These are phyloP conservation scores for Paecilomyces dactylethromorphus DNA, from an alignment of 2,329 filamentous ascomycete genomes.

Conservation along the genomic window DNA sequence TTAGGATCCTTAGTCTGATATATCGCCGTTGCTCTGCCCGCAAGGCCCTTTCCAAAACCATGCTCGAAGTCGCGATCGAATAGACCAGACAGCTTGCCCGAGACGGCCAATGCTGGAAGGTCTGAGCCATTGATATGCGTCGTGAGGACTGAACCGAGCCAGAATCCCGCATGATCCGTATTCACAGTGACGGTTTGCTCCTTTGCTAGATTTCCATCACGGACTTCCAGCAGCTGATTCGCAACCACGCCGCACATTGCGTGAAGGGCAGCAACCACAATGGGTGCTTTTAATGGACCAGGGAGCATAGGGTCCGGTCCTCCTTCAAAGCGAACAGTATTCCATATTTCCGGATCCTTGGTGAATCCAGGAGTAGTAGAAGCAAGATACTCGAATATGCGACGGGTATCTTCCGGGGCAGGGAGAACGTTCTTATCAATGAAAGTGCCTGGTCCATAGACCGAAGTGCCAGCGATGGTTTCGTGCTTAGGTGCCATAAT, in stretches of 20 bases:
- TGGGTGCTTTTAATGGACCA: neutral
- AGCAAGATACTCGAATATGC: neutral
- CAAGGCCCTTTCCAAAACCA: neutral
- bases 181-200: neutral
- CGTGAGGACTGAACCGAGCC: neutral
- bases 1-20: neutral
- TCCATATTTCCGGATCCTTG: neutral
- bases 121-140: neutral
- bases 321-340: neutral
- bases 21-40: neutral
- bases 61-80: neutral
- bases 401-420: neutral
- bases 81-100: neutral
- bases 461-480: no score
- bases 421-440: neutral
- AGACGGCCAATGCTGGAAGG: neutral
- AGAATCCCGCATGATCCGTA: neutral
- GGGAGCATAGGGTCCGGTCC: neutral
- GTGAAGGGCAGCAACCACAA: neutral
- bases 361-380: neutral
- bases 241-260: neutral
- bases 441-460: neutral
- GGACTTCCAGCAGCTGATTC: neutral
- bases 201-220: neutral
- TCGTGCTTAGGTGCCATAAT: no score